Evolutionary conservation across 202 grass and related monocot species (phyloP).

Genomic region (Panicum virgatum): DNA sequence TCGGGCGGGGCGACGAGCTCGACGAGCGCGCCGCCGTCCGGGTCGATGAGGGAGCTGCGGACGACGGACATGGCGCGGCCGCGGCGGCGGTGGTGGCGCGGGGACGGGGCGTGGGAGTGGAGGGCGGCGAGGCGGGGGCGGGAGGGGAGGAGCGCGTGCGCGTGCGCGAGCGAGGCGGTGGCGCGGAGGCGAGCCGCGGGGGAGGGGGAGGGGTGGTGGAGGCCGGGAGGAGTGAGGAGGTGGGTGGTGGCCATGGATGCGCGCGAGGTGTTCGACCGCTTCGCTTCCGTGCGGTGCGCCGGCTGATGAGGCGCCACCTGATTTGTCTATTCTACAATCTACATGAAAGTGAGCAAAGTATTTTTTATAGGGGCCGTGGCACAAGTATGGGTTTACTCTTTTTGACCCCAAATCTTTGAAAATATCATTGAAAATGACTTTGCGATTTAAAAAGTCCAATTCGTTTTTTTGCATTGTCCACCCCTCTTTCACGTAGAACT

Average conservation of each 20-base stretch:
- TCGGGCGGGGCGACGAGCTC: slow-evolving; percentile 48
- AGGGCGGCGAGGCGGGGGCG: slow-evolving; percentile 16
- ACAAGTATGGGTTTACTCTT: neutral
- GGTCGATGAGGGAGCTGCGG: slow-evolving; percentile 84
- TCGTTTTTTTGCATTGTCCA: too few relatives aligned
- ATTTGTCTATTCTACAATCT: neutral
- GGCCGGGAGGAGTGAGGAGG: slow-evolving; percentile 24
- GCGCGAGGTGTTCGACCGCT: slow-evolving; percentile 32
- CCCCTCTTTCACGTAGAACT: neutral
- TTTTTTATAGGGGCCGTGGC: neutral
- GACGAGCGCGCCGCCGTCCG: slow-evolving; percentile 78
- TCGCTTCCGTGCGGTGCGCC: neutral
- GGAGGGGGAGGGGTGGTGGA: slow-evolving; percentile 13
- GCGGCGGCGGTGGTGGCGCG: neutral
- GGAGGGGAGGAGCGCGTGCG: neutral
- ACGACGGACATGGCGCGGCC: slow-evolving; percentile 38
- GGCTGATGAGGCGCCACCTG: neutral
- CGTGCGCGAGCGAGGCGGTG: slow-evolving; percentile 18
- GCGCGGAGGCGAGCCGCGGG: neutral
- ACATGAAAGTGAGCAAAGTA: neutral
- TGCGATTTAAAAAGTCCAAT: neutral
- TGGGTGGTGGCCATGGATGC: slow-evolving; percentile 49
- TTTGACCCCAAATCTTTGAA: slow-evolving; percentile 5
- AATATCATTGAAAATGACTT: neutral
- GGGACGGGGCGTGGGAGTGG: neutral